phyloP scores from a whole-genome alignment of 2,329 filamentous ascomycete species.

The Hortaea sp. region DNA sequence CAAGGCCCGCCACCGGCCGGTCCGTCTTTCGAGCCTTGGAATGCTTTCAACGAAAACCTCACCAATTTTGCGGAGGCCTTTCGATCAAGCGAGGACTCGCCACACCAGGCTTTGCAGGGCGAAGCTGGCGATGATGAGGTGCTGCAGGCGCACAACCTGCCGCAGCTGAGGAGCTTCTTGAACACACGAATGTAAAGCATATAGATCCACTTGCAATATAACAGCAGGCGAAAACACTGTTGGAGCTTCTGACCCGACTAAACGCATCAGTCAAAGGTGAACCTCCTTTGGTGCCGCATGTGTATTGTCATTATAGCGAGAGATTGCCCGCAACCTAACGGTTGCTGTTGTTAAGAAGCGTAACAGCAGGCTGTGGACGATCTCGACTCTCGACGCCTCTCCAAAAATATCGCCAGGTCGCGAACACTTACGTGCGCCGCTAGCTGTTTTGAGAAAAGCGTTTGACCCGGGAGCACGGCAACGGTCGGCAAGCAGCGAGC shows the following conservation, averaged over 20 bases:
- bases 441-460: not conserved
- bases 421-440: not conserved
- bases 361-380: too few relatives aligned
- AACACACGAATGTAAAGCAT: constrained; percentile 1
- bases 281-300: too few relatives aligned
- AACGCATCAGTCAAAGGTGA: too few relatives aligned
- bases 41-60: not conserved
- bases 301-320: too few relatives aligned
- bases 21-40: not conserved
- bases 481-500: not conserved
- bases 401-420: not conserved
- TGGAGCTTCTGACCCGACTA: too few relatives aligned
- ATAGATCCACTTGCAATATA: not conserved
- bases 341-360: too few relatives aligned
- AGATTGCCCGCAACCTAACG: too few relatives aligned
- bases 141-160: constrained; percentile 6
- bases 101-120: not conserved
- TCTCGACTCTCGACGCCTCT: not conserved
- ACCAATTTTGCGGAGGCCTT: constrained; percentile 3
- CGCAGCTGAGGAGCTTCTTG: constrained; percentile 1
- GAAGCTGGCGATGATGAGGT: not conserved
- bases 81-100: not conserved
- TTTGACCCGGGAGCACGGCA: not conserved
- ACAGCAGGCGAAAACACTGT: too few relatives aligned
- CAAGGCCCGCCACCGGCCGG: not conserved